Conservation (phyloP, 2,329 filamentous ascomycete genomes). For the Xylaria sp. region DNA sequence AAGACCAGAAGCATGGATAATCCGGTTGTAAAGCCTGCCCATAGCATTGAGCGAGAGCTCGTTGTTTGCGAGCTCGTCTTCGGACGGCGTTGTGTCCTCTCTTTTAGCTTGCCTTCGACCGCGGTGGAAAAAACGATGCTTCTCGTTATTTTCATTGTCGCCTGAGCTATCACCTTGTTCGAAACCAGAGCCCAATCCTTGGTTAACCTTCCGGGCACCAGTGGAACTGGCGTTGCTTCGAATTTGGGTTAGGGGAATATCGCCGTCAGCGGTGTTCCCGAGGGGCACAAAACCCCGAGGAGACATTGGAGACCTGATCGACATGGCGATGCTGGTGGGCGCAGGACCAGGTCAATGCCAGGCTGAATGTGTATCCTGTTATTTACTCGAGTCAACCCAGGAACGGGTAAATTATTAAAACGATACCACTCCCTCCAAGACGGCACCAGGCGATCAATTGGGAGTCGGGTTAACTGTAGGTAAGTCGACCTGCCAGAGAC, state of each 20-base stretch:
- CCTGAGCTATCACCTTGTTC: conserved; percentile 46
- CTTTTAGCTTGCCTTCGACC: conserved; percentile 61
- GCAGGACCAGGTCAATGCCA: neutral
- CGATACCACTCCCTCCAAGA: conserved; percentile 38
- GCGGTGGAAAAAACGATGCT: conserved; percentile 56
- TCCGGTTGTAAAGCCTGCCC: conserved; percentile 71
- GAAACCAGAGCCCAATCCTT: conserved; percentile 49
- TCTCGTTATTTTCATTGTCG: conserved; percentile 55
- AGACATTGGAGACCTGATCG: conserved; percentile 45
- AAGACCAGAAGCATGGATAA: conserved; percentile 70
- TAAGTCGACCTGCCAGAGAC: neutral
- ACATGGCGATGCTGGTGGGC: conserved; percentile 39
- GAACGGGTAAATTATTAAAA: conserved; percentile 29
- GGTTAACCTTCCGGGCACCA: conserved; percentile 61
- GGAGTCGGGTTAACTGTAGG: conserved; percentile 28
- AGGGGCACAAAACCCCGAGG: conserved; percentile 47
- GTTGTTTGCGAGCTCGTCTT: conserved; percentile 58
- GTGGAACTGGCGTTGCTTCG: conserved; percentile 64
- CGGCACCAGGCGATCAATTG: conserved; percentile 47
- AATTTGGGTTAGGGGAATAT: conserved; percentile 54
- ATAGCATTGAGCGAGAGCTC: conserved; percentile 70
- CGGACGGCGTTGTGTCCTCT: conserved; percentile 53
- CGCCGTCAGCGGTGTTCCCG: conserved; percentile 40
- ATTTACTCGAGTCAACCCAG: neutral
- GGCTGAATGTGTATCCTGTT: conserved; percentile 2